Evolutionary conservation across 805 yeast species (phyloP).

Genomic region (Cyberlindnera petersonii): DNA sequence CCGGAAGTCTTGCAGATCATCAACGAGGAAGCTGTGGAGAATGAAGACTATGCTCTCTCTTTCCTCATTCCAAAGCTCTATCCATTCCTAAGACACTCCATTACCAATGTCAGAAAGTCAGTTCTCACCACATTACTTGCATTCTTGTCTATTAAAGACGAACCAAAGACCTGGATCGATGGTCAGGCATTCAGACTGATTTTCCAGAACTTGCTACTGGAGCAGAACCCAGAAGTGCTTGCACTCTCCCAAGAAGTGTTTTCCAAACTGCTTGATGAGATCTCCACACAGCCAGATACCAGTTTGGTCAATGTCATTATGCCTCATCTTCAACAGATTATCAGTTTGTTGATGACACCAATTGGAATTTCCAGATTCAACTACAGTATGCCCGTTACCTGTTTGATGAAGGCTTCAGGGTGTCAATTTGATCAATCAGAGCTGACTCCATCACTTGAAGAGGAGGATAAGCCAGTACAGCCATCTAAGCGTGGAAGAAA

Average conservation of each 20-base stretch:
- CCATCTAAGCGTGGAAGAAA: slow-evolving; percentile 40
- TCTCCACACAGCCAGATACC: slow-evolving; percentile 32
- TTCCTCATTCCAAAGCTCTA: slow-evolving; percentile 83
- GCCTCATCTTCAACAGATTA: slow-evolving; percentile 54
- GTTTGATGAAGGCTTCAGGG: slow-evolving; percentile 80
- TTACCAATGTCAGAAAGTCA: slow-evolving; percentile 84
- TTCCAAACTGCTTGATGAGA: slow-evolving; percentile 47
- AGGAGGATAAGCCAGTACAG: slow-evolving; percentile 19
- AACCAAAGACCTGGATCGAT: slow-evolving; percentile 69
- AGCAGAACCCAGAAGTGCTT: slow-evolving; percentile 76
- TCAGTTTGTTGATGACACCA: slow-evolving; percentile 81
- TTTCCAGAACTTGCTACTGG: slow-evolving; percentile 84
- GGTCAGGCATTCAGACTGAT: slow-evolving; percentile 68
- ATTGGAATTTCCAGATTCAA: slow-evolving; percentile 89
- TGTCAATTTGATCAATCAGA: slow-evolving; percentile 5
- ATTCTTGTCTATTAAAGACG: slow-evolving; percentile 58
- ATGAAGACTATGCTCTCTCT: slow-evolving; percentile 58
- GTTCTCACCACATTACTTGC: slow-evolving; percentile 78
- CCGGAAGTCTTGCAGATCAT: slow-evolving; percentile 70
- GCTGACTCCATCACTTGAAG: slow-evolving; percentile 2
- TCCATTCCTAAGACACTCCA: slow-evolving; percentile 92
- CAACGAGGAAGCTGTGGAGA: slow-evolving; percentile 52
- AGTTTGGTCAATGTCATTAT: slow-evolving; percentile 50
- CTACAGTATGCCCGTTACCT: slow-evolving; percentile 74
- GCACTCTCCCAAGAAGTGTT: slow-evolving; percentile 61